Percentiles rank a stretch among this genome's conserved stretches.
phyloP scores from a whole-genome alignment of 768 basidiomycete species.

The Glaciozyma martinii region DNA sequence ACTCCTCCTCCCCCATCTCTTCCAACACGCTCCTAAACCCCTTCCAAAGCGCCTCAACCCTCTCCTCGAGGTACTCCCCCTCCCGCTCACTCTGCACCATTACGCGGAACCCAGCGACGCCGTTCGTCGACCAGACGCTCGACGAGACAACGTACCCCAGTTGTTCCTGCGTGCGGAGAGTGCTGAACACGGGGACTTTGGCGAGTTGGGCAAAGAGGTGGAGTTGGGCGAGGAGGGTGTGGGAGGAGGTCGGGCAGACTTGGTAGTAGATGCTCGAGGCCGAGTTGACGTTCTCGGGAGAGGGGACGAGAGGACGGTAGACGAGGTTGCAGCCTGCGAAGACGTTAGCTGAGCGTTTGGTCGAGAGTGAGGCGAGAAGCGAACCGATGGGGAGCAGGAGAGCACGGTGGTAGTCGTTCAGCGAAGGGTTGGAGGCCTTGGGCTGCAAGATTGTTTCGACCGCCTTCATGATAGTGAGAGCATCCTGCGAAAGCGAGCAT shows the following conservation, averaged over 20 bases:
- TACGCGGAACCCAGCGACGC: slow-evolving; percentile 66
- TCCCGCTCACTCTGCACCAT: slow-evolving; percentile 79
- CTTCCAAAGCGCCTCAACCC: slow-evolving; percentile 76
- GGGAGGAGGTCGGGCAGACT: slow-evolving; percentile 59
- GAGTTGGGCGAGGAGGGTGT: slow-evolving; percentile 56
- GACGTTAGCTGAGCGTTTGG: no score
- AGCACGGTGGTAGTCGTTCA: slow-evolving; percentile 42
- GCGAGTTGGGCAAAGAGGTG: slow-evolving; percentile 74
- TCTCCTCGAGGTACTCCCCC: slow-evolving; percentile 70
- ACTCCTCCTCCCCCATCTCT: slow-evolving; percentile 61
- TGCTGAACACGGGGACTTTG: slow-evolving; percentile 79
- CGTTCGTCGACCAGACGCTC: slow-evolving; percentile 51
- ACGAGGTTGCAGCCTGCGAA: slow-evolving; percentile 47
- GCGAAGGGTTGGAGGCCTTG: slow-evolving; percentile 48
- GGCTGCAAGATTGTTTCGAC: slow-evolving; percentile 57
- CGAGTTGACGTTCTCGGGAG: slow-evolving; percentile 79
- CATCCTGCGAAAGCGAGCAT: slow-evolving; percentile 47
- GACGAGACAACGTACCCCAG: slow-evolving; percentile 74
- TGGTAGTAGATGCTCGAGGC: slow-evolving; percentile 54
- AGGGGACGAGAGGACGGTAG: slow-evolving; percentile 61
- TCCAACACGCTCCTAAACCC: slow-evolving; percentile 61
- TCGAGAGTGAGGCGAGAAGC: neutral
- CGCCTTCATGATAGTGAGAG: slow-evolving; percentile 62
- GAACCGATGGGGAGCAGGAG: slow-evolving; percentile 42
- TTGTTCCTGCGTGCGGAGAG: slow-evolving; percentile 82